These are phyloP conservation scores for Nakaseomyces delphensis DNA, from an alignment of 1,139 yeast genomes.

Conservation along the genomic window DNA sequence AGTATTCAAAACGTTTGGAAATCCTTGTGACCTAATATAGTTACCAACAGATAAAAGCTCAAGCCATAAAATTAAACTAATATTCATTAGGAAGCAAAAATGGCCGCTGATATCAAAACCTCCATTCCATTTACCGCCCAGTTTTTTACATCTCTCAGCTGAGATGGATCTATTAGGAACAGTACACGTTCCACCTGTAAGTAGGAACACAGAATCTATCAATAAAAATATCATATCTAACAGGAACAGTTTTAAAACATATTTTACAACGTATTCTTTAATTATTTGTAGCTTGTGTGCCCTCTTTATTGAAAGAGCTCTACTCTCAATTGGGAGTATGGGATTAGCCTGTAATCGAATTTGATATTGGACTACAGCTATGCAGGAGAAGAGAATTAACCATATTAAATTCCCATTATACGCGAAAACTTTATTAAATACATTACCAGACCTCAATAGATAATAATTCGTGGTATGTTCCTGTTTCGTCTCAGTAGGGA, in stretches of 20 bases:
- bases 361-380: constrained; percentile 16
- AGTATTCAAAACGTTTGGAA: constrained; percentile 8
- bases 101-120: constrained; percentile 64
- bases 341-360: constrained; percentile 10
- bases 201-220: constrained; percentile 31
- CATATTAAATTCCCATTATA: constrained; percentile 33
- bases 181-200: constrained; percentile 34
- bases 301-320: not conserved
- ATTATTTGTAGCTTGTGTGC: constrained; percentile 7
- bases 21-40: constrained; percentile 13
- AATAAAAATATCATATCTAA: constrained; percentile 23
- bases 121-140: constrained; percentile 41
- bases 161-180: constrained; percentile 16
- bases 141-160: constrained; percentile 22
- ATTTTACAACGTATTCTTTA: constrained; percentile 23
- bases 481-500: constrained; percentile 15
- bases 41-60: constrained; percentile 27
- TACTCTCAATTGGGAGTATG: constrained; percentile 13
- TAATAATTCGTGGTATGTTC: constrained; percentile 18
- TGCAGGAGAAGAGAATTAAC: constrained; percentile 20
- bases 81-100: constrained; percentile 44
- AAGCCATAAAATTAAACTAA: constrained; percentile 39
- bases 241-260: constrained; percentile 21
- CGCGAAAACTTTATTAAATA: constrained; percentile 32
- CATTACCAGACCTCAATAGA: constrained; percentile 25